Conservation (phyloP, 345 rosid species). For the Combretum micranthum region DNA sequence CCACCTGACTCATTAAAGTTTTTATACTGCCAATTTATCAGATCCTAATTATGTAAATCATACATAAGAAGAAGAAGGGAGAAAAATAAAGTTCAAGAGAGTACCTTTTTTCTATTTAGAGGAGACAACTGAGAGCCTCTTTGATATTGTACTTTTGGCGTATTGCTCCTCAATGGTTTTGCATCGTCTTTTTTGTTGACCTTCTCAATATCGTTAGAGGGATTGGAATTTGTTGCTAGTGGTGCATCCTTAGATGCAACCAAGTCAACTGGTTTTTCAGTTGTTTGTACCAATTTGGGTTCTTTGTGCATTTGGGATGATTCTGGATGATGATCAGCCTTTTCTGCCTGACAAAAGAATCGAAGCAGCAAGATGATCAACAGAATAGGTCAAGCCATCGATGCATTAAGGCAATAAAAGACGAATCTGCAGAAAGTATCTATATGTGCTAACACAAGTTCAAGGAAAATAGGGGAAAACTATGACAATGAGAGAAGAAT, state of each 20-base stretch:
- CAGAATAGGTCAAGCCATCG: neutral
- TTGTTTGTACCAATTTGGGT: conserved; percentile 27
- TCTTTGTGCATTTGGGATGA: conserved; percentile 25
- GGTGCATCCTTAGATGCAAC: conserved; percentile 18
- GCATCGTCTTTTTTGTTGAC: conserved; percentile 14
- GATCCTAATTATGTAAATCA: neutral
- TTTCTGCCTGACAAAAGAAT: conserved; percentile 31
- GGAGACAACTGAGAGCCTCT: conserved; percentile 20
- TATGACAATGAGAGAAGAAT: too few species aligned
- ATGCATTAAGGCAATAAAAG: neutral
- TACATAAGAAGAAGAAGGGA: neutral
- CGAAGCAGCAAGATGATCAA: neutral
- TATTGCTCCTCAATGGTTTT: conserved; percentile 7
- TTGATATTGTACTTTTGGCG: conserved; percentile 21
- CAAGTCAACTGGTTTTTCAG: conserved; percentile 14
- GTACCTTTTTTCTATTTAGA: conserved; percentile 32
- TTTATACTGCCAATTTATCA: too few species aligned
- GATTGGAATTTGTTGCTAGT: conserved; percentile 11
- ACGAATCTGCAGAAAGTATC: too few species aligned
- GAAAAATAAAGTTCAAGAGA: neutral
- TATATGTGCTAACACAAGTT: too few species aligned
- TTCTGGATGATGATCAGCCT: conserved; percentile 18
- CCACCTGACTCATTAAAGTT: too few species aligned
- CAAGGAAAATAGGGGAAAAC: too few species aligned
- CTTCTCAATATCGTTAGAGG: conserved; percentile 16